These are phyloP conservation scores for Nannochloris sp. DNA, from an alignment of 139 green algal species.

Conservation along the genomic window DNA sequence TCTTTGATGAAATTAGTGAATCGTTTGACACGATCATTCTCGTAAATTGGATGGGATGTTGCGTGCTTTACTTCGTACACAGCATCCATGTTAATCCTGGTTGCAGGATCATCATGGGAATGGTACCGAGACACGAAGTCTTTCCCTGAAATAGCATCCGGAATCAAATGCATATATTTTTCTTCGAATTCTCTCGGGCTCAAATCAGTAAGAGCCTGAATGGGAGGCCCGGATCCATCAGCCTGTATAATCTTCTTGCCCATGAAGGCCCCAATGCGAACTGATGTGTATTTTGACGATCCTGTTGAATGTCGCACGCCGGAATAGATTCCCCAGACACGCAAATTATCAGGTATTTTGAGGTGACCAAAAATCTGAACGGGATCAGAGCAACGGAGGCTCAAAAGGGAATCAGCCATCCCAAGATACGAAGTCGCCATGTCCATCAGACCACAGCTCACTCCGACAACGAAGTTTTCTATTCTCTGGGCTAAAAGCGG, in stretches of 20 bases:
- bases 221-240: background rate
- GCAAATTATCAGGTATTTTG: conserved; percentile 51
- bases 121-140: conserved; percentile 61
- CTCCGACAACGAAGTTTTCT: conserved; percentile 86
- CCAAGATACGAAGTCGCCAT: conserved; percentile 77
- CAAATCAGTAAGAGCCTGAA: conserved; percentile 1
- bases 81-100: conserved; percentile 34
- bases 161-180: conserved; percentile 45
- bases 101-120: conserved; percentile 62
- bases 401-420: conserved; percentile 53
- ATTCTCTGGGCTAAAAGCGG: conserved; percentile 78
- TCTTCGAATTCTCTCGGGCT: conserved; percentile 53
- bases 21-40: conserved; percentile 65
- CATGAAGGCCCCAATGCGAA: conserved; percentile 86
- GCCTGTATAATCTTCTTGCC: conserved; percentile 43
- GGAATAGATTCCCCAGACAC: conserved; percentile 80
- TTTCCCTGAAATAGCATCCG: conserved; percentile 42
- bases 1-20: conserved; percentile 52
- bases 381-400: conserved; percentile 71
- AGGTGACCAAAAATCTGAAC: conserved; percentile 58
- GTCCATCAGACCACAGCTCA: conserved; percentile 95
- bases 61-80: conserved; percentile 50
- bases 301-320: conserved; percentile 76
- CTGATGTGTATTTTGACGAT: conserved; percentile 72
- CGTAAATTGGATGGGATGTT: conserved; percentile 67